These are phyloP conservation scores for Penicillium longicatenatum DNA, from an alignment of 495 filamentous ascomycete genomes.

Conservation along the genomic window DNA sequence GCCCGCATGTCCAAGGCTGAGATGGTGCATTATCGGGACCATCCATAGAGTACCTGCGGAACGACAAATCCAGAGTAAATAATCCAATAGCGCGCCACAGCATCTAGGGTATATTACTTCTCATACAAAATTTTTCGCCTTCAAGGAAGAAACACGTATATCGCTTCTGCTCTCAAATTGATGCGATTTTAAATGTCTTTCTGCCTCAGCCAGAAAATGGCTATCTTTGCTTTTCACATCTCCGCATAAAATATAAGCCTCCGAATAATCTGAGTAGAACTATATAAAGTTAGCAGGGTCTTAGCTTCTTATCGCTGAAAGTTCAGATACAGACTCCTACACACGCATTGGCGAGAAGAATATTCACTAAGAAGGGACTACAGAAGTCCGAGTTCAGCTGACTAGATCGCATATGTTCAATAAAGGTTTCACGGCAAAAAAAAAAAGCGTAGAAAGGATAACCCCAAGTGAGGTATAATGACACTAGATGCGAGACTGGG, in stretches of 20 bases:
- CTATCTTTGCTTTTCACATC: constrained; percentile 32
- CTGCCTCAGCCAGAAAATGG: constrained; percentile 36
- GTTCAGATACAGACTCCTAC: constrained; percentile 14
- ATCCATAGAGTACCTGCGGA: too few relatives aligned
- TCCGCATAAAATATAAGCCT: constrained; percentile 29
- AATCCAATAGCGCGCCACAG: too few relatives aligned
- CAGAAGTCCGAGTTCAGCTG: constrained; percentile 37
- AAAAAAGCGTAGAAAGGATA: constrained; percentile 44
- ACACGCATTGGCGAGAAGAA: constrained; percentile 42
- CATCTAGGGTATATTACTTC: too few relatives aligned
- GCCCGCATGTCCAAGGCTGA: neutral
- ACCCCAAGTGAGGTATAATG: constrained; percentile 45
- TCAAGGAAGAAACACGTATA: constrained; percentile 27
- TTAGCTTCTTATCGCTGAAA: neutral
- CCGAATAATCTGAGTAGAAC: constrained; percentile 35
- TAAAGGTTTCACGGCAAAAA: constrained; percentile 39
- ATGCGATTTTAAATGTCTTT: constrained; percentile 23
- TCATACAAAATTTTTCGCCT: constrained; percentile 26
- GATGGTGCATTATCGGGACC: neutral
- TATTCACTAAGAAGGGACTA: constrained; percentile 48
- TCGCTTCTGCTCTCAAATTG: constrained; percentile 23
- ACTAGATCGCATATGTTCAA: constrained; percentile 35
- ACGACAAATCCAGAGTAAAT: too few relatives aligned
- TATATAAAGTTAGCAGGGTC: constrained; percentile 3
- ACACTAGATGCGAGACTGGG: constrained; percentile 43